Evolutionary conservation across 2,329 filamentous ascomycete genomes (phyloP).

Genomic region (Whalleya microplaca): DNA sequence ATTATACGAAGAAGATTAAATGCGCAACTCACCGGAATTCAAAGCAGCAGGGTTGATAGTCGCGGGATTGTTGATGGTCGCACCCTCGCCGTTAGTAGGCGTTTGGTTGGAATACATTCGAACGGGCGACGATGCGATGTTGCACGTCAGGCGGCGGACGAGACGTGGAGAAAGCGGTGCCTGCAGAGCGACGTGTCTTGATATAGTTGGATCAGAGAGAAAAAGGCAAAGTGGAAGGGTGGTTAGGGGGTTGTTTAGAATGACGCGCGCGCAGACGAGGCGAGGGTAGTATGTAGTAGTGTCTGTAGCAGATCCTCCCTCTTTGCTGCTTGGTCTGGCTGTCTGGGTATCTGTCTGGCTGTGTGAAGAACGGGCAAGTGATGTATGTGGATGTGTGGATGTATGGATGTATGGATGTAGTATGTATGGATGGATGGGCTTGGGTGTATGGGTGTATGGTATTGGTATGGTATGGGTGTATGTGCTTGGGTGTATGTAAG

Average conservation of each 20-base stretch:
- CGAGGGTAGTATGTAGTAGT: conserved; percentile 39
- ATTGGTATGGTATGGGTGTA: too few species aligned
- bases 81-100: conserved; percentile 78
- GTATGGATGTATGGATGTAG: too few species aligned
- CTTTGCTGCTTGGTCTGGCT: too few species aligned
- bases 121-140: conserved; percentile 48
- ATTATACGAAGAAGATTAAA: too few species aligned
- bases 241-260: conserved; percentile 29
- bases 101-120: conserved; percentile 65
- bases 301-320: too few species aligned
- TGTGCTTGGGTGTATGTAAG: too few species aligned
- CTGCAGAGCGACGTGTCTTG: conserved; percentile 64
- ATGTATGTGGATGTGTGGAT: too few species aligned
- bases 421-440: too few species aligned
- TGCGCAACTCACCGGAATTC: conserved; percentile 62
- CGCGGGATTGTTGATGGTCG: conserved; percentile 91
- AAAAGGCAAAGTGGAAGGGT: conserved; percentile 33
- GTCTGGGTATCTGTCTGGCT: too few species aligned
- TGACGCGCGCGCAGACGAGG: conserved; percentile 42
- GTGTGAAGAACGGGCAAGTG: conserved; percentile 34
- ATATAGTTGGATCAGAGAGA: conserved; percentile 57
- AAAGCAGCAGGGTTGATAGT: conserved; percentile 69
- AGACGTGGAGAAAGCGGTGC: conserved; percentile 44
- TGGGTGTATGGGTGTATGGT: too few species aligned
- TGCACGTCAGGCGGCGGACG: conserved; percentile 39